Evolutionary conservation across 139 green algal species (phyloP).

Genomic region (Chlorella sp.): DNA sequence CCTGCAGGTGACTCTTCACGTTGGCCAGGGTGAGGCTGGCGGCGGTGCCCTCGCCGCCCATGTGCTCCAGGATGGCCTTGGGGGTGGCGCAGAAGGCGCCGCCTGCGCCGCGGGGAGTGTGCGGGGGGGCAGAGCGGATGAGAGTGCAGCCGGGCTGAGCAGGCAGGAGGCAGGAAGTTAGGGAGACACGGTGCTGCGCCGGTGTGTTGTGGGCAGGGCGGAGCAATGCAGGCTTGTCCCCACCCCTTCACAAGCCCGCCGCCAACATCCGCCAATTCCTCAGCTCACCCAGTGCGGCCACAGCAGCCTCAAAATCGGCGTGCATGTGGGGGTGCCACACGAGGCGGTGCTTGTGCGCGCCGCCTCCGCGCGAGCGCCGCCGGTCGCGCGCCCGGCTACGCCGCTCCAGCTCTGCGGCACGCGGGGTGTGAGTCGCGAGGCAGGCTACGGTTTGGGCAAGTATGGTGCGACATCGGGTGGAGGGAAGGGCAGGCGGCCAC

Average conservation of each 20-base stretch:
- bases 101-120: not conserved
- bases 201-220: too few relatives aligned
- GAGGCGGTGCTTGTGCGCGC: not conserved
- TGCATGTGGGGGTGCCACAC: constrained; percentile 1
- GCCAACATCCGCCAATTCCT: too few relatives aligned
- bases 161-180: not conserved
- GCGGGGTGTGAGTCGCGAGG: too few relatives aligned
- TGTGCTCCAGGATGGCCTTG: constrained; percentile 17
- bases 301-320: not conserved
- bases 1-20: constrained; percentile 6
- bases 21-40: not conserved
- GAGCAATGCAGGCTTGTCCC: too few relatives aligned
- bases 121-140: not conserved
- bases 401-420: too few relatives aligned
- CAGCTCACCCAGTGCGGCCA: constrained; percentile 19
- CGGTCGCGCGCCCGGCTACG: too few relatives aligned
- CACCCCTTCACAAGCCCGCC: too few relatives aligned
- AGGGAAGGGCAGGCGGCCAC: too few relatives aligned
- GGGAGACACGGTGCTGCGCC: not conserved
- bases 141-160: not conserved
- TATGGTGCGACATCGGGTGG: too few relatives aligned
- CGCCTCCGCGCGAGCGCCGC: too few relatives aligned
- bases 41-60: not conserved
- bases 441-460: too few relatives aligned
- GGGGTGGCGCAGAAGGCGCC: constrained; percentile 16